Evolutionary conservation across 345 rosid genomes (phyloP), one percentile per base, ranked within the genome.

Genomic region (Arabidopsis arenosa): DNA sequence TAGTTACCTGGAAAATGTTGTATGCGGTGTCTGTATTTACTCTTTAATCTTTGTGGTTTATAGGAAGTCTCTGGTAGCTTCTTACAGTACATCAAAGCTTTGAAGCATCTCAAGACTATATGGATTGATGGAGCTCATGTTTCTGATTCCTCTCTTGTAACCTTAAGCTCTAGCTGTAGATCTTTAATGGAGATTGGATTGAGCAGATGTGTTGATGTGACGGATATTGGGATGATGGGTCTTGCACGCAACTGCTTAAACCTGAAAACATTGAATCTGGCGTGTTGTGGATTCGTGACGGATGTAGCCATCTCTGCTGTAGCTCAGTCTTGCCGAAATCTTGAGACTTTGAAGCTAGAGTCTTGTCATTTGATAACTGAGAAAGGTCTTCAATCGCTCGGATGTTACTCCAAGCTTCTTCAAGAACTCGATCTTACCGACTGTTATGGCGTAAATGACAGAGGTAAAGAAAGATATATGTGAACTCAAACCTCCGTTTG

Each of bases 381-480:
- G 61, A 92, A 83, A 83, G 84, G 96, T 82, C 88, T 94, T 65
- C 80, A 80, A 49, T 83, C 83, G 63, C 84, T 94, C 11, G 96
- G 96, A 68, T 83, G 81, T 4, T 75, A 33, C 84, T 90, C 92
- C 66, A 68, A 61, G 66, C 79, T 54, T 47, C 92, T 94, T 40
- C 80, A 86, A 81, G 97, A 92, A 78, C 85, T 94, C 63, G 98
- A 94, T 83, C 92, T 94, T 65, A 94, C 98, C 0, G 98, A 94
- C 57, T 92, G 97, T 75, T 61, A 55, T 32, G 84, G 91, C 5
- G 78, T 90, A 71, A 90, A 86, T 55, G 97, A 94, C 71, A 85
- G 68, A 79, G 98, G 96, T 90, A 81, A 35, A 44, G 2, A 13
- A 5, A 39, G 17, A 41, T 53, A 23, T 18, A 54, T 53, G 41